Base-by-base conservation (phyloP, 208 protist species). In the Wallacemonas sp. region DNA sequence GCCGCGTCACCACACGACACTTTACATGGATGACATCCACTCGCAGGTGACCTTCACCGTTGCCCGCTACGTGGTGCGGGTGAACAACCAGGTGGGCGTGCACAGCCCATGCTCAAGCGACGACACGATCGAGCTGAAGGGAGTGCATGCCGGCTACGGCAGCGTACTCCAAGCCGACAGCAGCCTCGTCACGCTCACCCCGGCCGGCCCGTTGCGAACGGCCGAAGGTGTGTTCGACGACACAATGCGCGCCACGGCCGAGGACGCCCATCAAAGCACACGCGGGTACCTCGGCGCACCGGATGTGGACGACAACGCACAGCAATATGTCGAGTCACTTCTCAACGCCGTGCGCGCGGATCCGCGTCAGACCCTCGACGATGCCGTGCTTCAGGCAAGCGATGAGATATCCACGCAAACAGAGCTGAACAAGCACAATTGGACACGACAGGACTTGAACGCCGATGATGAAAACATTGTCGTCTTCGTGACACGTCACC, bases 381-480 rank as follows among this genome's bases (percentile, higher is more conserved):
- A 59, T 29, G 81, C 85, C 1, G 77, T 94, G 27, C 68, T 89
- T 9, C 61, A 80, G 12, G 67, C 64, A 10, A 84, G 76, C 53
- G 76, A 81, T 19, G 64, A 59, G 8, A 71, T 90, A 34, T 58
- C 32, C 38, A 57, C 50, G 12, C 42, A 78, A 52, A n/a, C 27
- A 1, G 45, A 41, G 27, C 30, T 60, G 26, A 71, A 82, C 33
- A 45, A 64, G 27, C 71, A 76, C 29, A 92, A 92, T 72, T 94
- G 89, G 89, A 83, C 89, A 9, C 77, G 85, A 15, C 67, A 73
- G 1, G 71, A 94, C 54, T 65, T 91, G 12, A 78, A 91, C 55
- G 26, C 72, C 12, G 89, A 94, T 55, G 85, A 91, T 60, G 72
- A 85, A 24, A 91, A 86, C 69, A 82, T 94, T 29, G 66, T 94